Evolutionary conservation across 768 basidiomycete species (phyloP), one percentile per base, ranked within the genome.

Genomic region (Hericium coralloides): DNA sequence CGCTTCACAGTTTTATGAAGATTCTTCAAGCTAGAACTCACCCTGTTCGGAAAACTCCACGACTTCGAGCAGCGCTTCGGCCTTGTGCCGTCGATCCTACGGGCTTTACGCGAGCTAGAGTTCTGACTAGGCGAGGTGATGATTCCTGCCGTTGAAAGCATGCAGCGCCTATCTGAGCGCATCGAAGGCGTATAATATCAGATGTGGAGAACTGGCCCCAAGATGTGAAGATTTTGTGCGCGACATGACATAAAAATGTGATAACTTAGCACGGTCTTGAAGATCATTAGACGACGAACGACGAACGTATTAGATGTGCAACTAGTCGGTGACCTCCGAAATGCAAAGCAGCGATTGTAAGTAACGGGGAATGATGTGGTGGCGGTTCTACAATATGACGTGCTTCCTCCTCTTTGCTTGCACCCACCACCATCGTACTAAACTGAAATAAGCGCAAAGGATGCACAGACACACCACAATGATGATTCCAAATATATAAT

Each of bases 381-480:
- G 31, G 8, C 31, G 15, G 41, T 7, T 20, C 43, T 47, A 47
- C 20, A 54, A 14, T 0, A 54, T 12, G 9, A 45, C 43, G 7
- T 45, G 43, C 43, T 45, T 59, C 58, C 67, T 76, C 63, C 69
- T 63, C 65, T 79, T 79, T 10, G 83, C 82, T 52, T 70, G 70
- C 38, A 74, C 70, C 80, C 83, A 84, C 89, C 89, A 90, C 56
- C 73, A 72, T 38, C 83, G 73, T 4, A 89, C 79, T 38, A 84
- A 52, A 3, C 45, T 52, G 2, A 79, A 62, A 63, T 79, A 83
- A 1, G 68, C 63, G 20, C 66, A 63, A n/a, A 80, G 67, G 38
- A 86, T 73, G 14, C 78, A 25, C 23, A 76, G 60, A 6, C 76
- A 71, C 10, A 79, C 57, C 8, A 74, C 70, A 47, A 89, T 62